Evolutionary conservation across 192 early-diverging fungal genomes (phyloP), one percentile per base, ranked within the genome.

Genomic region (Chytriomyces hyalinus): DNA sequence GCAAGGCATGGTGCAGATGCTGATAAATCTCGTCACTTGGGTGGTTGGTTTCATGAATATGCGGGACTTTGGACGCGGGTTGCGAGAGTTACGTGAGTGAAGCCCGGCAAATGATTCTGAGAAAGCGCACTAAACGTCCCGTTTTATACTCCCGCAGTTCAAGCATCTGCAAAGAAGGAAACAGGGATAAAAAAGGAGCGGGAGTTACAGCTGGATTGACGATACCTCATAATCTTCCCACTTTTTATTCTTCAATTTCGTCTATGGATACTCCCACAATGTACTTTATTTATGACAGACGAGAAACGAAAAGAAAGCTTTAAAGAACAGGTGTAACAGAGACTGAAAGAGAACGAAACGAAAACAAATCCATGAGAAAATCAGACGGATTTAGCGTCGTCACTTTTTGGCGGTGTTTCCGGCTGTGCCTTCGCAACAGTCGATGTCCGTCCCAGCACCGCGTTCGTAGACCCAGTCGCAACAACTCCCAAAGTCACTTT

Each of bases 401-500:
- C 36, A 36, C 36, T 36, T 36, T 36, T 36, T 36, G 36, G 36
- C 3, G 36, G 36, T 36, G 36, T 36, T 36, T 15, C 20, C 57
- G 20, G 17, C 20, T 59, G 57, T 7, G 20, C 15, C 57, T 20
- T 59, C 57, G 15, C 20, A 15, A n/a, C 57, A 3, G 57, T 65
- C 15, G 20, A 28, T 22, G 63, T 65, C 46, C 67, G 13, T 13
- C 36, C 67, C 36, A 68, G 4, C 13, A 68, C 66, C 5, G 66
- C 66, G 46, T 67, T 73, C 2, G 71, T 73, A 15, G 59, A 62
- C 22, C 71, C 71, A 62, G 53, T 62, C 5, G 71, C 53, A 44
- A 73, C 60, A 28, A 73, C 71, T 24, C 71, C 71, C 22, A 73
- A 9, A 48, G 71, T 73, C 7, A 22, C 17, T 47, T 73, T 73